Evolutionary conservation across 805 yeast genomes (phyloP).

Genomic region (Barnettozyma wickerhamii): DNA sequence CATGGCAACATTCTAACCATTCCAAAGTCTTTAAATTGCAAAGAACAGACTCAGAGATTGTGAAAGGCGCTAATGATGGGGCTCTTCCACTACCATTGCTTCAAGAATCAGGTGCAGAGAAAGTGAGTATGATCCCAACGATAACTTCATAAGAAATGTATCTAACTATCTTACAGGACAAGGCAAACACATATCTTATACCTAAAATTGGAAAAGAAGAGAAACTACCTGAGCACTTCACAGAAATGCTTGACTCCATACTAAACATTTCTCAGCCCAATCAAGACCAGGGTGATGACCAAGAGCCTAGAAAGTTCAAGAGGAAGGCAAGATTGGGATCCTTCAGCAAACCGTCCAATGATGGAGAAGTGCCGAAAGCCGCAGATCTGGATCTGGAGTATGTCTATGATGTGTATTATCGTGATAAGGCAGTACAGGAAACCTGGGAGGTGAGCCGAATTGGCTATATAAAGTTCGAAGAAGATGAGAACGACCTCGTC

Average conservation of each 20-base stretch:
- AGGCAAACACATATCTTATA: slow-evolving; percentile 22
- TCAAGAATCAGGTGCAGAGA: slow-evolving; percentile 20
- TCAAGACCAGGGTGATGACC: slow-evolving; percentile 18
- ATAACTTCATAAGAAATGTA: not conserved
- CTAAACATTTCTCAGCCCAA: slow-evolving; percentile 33
- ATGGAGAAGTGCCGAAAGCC: not conserved
- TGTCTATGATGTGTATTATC: slow-evolving; percentile 86
- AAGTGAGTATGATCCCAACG: slow-evolving; percentile 9
- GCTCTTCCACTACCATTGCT: slow-evolving; percentile 18
- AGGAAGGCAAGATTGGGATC: slow-evolving; percentile 9
- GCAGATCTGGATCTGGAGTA: slow-evolving; percentile 48
- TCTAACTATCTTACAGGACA: slow-evolving; percentile 9
- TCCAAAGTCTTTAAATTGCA: slow-evolving; percentile 42
- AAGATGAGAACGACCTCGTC: slow-evolving; percentile 32
- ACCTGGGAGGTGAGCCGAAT: slow-evolving; percentile 28
- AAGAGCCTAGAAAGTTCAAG: slow-evolving; percentile 15
- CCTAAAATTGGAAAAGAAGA: slow-evolving; percentile 22
- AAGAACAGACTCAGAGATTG: slow-evolving; percentile 38
- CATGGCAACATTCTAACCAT: not conserved
- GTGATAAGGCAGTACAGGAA: slow-evolving; percentile 60
- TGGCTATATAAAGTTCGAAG: slow-evolving; percentile 36
- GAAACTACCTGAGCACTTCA: slow-evolving; percentile 54
- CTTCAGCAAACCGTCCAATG: slow-evolving; percentile 11
- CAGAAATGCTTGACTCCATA: slow-evolving; percentile 70
- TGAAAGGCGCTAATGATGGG: slow-evolving; percentile 13